Evolutionary conservation across 495 filamentous ascomycete species (phyloP), one percentile per base, ranked within the genome.

Genomic region (Astrothelium subdiscretum): DNA sequence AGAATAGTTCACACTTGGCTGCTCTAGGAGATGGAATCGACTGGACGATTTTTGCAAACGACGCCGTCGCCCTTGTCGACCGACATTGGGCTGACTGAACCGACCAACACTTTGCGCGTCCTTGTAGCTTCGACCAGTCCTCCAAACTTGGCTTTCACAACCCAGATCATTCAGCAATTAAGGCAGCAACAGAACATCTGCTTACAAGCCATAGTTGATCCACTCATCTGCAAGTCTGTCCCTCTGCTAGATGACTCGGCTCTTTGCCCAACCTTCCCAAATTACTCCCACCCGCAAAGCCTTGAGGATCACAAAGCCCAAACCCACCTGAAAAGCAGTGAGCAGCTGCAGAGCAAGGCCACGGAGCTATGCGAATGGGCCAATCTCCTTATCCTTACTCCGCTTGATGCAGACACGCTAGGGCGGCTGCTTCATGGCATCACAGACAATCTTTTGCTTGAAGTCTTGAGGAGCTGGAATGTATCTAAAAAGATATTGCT

Each of bases 391-490:
- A 79, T 94, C 26, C 80, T 94, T 13, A 88, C 87, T 18, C 89
- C 90, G n/a, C 85, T 95, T 59, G 87, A 91, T 68, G 88, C 89
- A 38, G 87, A 90, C 71, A 83, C 83, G 44, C 73, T 95, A 60
- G 88, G 87, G 18, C 88, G 85, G 70, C 92, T 95, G 90, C 77
- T 94, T 70, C 81, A 85, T 32, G 90, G 90, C 32, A 79, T 90
- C 42, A 84, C 87, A 3, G 87, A 87, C 65, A 90, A 82, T 6
- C 77, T 91, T 52, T 78, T 91, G 2, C 75, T 92, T 40, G 83
- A 89, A 42, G 81, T 92, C 4, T 70, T 95, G 44, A 82, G 90
- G 31, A 85, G 86, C 43, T 95, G 90, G 90, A 85, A 91, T 62
- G 87, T 88, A 3, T 83, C 84, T 1, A 94, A 94, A 74, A 86